Percentiles rank a stretch among this genome's conserved stretches.
Conservation (phyloP, 2,329 filamentous ascomycete species). For the Talaromyces sp. region DNA sequence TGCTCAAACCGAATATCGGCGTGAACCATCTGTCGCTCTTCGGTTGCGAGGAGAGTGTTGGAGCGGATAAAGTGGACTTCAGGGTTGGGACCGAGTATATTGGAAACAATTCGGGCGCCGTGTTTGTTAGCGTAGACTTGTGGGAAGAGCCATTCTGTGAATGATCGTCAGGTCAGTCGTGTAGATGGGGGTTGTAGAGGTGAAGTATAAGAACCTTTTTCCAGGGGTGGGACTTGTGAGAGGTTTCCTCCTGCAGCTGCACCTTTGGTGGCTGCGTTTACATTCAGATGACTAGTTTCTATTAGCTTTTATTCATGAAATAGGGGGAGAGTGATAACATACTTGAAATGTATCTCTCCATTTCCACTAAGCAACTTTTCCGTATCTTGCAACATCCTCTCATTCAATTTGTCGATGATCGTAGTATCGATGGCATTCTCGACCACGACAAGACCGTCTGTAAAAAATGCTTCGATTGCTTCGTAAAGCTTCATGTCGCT, state of each 20-base stretch:
- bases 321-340: background rate
- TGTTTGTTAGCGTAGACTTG: slow-evolving; percentile 11
- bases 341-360: slow-evolving; percentile 1
- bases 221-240: slow-evolving; percentile 11
- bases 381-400: slow-evolving; percentile 14
- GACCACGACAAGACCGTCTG: slow-evolving; percentile 4
- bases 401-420: slow-evolving; percentile 9
- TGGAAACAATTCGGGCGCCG: slow-evolving; percentile 8
- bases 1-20: slow-evolving; percentile 8
- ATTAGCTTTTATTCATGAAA: background rate
- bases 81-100: slow-evolving; percentile 5
- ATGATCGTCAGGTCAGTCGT: background rate
- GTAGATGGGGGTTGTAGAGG: background rate
- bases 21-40: slow-evolving; percentile 9
- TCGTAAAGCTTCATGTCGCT: slow-evolving; percentile 10
- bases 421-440: slow-evolving; percentile 7
- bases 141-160: slow-evolving; percentile 8
- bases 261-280: slow-evolving; percentile 5
- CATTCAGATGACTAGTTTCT: background rate
- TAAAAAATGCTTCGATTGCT: slow-evolving; percentile 11
- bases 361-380: slow-evolving; percentile 2
- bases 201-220: background rate
- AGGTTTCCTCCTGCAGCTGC: slow-evolving; percentile 10
- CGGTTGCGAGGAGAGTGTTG: slow-evolving; percentile 8
- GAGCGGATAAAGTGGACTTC: slow-evolving; percentile 13